Base-by-base conservation (phyloP, 2,329 filamentous ascomycete genomes). In the Colletotrichum higginsianum region DNA sequence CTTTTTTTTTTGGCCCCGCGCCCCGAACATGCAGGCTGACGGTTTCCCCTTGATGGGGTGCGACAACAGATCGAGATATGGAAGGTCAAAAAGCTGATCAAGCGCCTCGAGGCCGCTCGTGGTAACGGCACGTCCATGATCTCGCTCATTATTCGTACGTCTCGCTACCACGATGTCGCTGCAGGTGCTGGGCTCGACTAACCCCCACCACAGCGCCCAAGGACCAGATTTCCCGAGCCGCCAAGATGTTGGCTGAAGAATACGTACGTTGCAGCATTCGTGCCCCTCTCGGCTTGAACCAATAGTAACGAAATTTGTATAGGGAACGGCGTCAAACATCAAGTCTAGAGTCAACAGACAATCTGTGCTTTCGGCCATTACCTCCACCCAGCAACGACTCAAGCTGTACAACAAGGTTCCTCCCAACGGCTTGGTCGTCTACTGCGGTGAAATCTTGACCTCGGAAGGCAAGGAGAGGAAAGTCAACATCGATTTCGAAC, bases 171-270 rank as follows among this genome's bases (percentile, higher is more conserved):
- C 52, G 50, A 50, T 53, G 44, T 49, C 57, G 64, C 26, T 64
- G 26, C 50, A 44, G 50, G 56, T 15, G 23, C 46, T 55, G 18
- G 35, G 21, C 30, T 53, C 35, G 53, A 68, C 68, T 71, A 53
- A 77, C 76, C 75, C 77, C 73, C 72, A 57, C 42, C 70, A 72
- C 79, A 97, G 94, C 96, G 73, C 96, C 96, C 77, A 99, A 99
- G 91, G 95, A 98, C 84, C 96, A 99, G 86, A 90, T 99, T 75
- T 98, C 96, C 56, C 93, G 95, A 80, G 93, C 94, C 66, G 94
- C 96, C 73, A 98, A 98, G 90, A 99, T 99, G 96, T 93, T 99
- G 92, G 97, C 97, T 87, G 96, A 99, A 98, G 95, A 98, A 94
- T 98, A 96, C 82, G 94, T 96, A 89, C 76, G 93, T 86, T 55